Percentiles rank a stretch among this genome's conserved stretches.
These are phyloP conservation scores for Phytophthora aleatoria DNA, from an alignment of 352 stramenopile genomes.

Conservation along the genomic window DNA sequence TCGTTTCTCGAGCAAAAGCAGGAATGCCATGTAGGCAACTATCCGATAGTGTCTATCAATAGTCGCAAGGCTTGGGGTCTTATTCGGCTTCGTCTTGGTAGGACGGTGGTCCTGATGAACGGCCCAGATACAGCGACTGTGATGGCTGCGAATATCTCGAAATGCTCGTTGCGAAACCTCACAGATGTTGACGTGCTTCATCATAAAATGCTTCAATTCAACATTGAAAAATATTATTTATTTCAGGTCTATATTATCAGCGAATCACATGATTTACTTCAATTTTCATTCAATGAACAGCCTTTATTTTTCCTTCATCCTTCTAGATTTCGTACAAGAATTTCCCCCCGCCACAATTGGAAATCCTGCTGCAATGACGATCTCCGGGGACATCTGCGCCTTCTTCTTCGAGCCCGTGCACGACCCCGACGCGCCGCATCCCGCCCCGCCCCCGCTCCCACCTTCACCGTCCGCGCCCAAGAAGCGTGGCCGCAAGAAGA, in stretches of 20 bases:
- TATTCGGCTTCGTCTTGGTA: not conserved
- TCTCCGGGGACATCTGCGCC: slow-evolving; percentile 33
- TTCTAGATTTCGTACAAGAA: slow-evolving; percentile 22
- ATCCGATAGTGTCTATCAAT: slow-evolving; percentile 20
- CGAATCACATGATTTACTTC: not conserved
- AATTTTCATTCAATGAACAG: slow-evolving; percentile 9
- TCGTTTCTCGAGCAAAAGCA: slow-evolving; percentile 7
- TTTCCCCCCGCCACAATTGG: slow-evolving; percentile 12
- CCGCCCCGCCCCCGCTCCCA: not conserved
- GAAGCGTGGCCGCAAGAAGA: slow-evolving; percentile 32
- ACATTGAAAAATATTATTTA: slow-evolving; percentile 1
- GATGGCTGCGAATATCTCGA: no score
- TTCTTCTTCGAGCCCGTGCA: slow-evolving; percentile 48
- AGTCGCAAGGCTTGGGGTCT: slow-evolving; percentile 1
- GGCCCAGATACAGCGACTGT: not conserved
- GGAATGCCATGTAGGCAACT: slow-evolving; percentile 5
- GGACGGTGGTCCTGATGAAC: slow-evolving; percentile 6
- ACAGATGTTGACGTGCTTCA: no score
- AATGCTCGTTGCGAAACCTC: no score
- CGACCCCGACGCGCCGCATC: slow-evolving; percentile 6
- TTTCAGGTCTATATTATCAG: not conserved
- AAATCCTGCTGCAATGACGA: slow-evolving; percentile 17
- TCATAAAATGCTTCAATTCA: no score
- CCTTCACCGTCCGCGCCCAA: slow-evolving; percentile 7
- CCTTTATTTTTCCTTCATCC: not conserved